A percentile compares a stretch with the other conserved stretches of the same genome.
phyloP scores from a whole-genome alignment of 768 basidiomycete species.

The Austroboletus eburneus region DNA sequence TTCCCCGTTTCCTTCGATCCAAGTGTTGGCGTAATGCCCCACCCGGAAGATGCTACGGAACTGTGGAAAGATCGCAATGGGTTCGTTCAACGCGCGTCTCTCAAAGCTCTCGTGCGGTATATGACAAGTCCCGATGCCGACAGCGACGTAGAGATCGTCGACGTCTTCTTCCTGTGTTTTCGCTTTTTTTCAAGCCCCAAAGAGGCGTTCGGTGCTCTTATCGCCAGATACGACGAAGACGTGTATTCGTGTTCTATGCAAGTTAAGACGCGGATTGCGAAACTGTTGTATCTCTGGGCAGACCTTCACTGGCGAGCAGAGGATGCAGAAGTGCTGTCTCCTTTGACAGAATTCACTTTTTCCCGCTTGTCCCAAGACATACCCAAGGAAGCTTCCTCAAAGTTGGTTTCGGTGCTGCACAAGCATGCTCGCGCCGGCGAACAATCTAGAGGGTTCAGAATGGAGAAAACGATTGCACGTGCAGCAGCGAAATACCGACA shows the following conservation, averaged over 20 bases:
- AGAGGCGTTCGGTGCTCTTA: constrained; percentile 41
- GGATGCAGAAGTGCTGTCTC: constrained; percentile 39
- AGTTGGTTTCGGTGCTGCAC: constrained; percentile 30
- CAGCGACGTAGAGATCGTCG: constrained; percentile 40
- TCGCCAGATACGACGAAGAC: constrained; percentile 47
- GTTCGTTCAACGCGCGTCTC: constrained; percentile 32
- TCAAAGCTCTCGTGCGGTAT: constrained; percentile 42
- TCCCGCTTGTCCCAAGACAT: constrained; percentile 28
- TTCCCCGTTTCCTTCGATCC: constrained; percentile 26
- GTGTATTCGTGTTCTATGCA: constrained; percentile 41
- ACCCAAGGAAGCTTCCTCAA: constrained; percentile 23
- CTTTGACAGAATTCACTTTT: constrained; percentile 31
- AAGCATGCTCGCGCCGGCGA: constrained; percentile 20
- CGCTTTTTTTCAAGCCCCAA: constrained; percentile 57
- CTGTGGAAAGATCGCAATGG: constrained; percentile 26
- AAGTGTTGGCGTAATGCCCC: constrained; percentile 27
- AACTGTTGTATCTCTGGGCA: constrained; percentile 67
- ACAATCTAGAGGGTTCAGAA: constrained; percentile 24
- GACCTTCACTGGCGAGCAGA: constrained; percentile 57
- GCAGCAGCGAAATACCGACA: constrained; percentile 19
- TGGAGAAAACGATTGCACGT: constrained; percentile 21
- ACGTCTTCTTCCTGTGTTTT: constrained; percentile 68
- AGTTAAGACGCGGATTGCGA: constrained; percentile 56
- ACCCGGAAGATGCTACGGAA: constrained; percentile 28
- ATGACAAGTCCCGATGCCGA: constrained; percentile 41